Evolutionary conservation across 495 filamentous ascomycete genomes (phyloP), one percentile per base, ranked within the genome.

Genomic region (Wilcoxina mikolae): DNA sequence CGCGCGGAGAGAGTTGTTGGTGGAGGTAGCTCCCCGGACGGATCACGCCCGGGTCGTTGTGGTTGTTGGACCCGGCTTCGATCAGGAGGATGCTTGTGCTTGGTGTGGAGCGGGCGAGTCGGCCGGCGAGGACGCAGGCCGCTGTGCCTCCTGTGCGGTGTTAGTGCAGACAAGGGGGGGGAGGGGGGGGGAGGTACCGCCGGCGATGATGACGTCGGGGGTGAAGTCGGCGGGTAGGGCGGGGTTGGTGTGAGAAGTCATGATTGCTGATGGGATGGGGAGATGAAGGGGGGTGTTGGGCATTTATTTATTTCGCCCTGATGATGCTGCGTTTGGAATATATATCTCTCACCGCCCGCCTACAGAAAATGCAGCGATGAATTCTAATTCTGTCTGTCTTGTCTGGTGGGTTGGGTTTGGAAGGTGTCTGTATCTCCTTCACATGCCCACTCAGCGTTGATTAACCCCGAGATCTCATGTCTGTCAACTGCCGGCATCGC

Each of bases 11-110:
- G 43, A 3, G 23, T 24, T 46, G 43, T 11, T 46, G 43, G n/a
- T 46, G 43, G n/a, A 46, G 15, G 11, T 46, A 46, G 43, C 22
- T 46, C n/a, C 43, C 43, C n/a, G 43, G 43, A 18, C 11, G 22
- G n/a, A 24, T 46, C n/a, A 46, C 43, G n/a, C 23, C n/a, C 23
- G 43, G n/a, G 22, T 18, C 43, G 43, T 18, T 12, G n/a, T 46
- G 23, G 43, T 17, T 18, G 43, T 46, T 46, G n/a, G n/a, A 12
- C 11, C 43, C 43, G n/a, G 43, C 43, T 46, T 46, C 43, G 43
- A 46, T 24, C 23, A 46, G 1, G 3, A 46, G 43, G 43, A 46
- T 24, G 2, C 11, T 46, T 1, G 23, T 12, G 1, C 15, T 24
- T 20, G 43, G 43, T 2, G 2, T 46, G n/a, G 1, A 17, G 11